Percentiles rank a stretch among this genome's conserved stretches.
Conservation (phyloP, 2,329 filamentous ascomycete species). For the Pseudocercospora crystallina region DNA sequence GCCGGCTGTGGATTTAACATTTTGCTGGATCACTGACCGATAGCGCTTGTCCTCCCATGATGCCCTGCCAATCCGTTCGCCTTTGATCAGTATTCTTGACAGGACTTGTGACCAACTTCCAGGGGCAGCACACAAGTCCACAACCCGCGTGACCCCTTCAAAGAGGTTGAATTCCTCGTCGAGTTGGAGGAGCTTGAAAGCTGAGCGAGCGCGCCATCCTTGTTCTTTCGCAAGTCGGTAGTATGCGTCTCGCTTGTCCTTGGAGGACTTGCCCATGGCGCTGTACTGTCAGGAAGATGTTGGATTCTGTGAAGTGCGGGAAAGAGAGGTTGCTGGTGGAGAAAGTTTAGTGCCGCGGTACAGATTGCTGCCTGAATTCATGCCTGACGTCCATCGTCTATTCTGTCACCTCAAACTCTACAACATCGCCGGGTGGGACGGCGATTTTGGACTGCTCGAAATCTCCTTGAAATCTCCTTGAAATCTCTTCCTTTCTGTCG, state of each 20-base stretch:
- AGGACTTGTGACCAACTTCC: conserved; percentile 98
- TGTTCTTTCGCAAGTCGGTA: conserved; percentile 98
- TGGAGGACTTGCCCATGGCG: conserved; percentile 73
- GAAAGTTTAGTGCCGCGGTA: no score
- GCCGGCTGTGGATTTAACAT: conserved; percentile 2
- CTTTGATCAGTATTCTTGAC: conserved; percentile 88
- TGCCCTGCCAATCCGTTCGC: conserved; percentile 80
- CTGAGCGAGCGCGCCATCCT: conserved; percentile 93
- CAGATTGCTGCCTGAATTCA: no score
- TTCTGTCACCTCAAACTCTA: no score
- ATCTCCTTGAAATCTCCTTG: no score
- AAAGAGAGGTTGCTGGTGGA: no score
- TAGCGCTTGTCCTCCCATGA: conserved; percentile 86
- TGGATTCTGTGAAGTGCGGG: no score
- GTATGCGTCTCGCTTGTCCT: conserved; percentile 97
- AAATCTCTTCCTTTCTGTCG: no score
- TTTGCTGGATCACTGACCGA: conserved; percentile 37
- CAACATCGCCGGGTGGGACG: no score
- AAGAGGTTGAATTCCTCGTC: conserved; percentile 97
- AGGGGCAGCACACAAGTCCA: conserved; percentile 92
- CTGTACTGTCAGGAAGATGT: no score
- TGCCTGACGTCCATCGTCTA: no score
- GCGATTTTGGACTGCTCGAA: no score
- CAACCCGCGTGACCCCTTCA: conserved; percentile 82
- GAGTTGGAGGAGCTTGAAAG: conserved; percentile 94